A percentile compares a stretch with the other conserved stretches of the same genome.
Evolutionary conservation across 768 basidiomycete species (phyloP).

Genomic region (Tubosaeta sp.): DNA sequence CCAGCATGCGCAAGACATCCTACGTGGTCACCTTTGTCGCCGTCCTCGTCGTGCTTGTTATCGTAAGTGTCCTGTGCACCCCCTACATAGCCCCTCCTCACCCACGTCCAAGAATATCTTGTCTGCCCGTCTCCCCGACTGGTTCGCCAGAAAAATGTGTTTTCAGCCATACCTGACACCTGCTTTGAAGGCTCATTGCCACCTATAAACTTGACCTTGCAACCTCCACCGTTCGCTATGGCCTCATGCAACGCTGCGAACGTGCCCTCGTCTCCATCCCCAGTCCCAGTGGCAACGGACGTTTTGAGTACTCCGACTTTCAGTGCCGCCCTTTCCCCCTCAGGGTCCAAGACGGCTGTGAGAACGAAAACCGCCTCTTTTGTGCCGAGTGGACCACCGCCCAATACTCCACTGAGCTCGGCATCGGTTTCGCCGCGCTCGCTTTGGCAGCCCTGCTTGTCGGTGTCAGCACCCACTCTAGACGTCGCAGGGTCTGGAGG

Average conservation of each 20-base stretch:
- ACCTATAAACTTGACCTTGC: conserved; percentile 38
- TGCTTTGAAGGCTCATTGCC: conserved; percentile 39
- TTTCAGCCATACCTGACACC: conserved; percentile 20
- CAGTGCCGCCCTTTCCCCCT: conserved; percentile 65
- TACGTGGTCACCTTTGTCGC: conserved; percentile 62
- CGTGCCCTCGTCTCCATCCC: conserved; percentile 47
- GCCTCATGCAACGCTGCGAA: conserved; percentile 56
- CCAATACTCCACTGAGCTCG: conserved; percentile 59
- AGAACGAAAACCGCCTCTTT: conserved; percentile 51
- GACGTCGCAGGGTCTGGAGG: conserved; percentile 73
- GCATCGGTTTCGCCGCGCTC: conserved; percentile 57
- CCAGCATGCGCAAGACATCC: conserved; percentile 63
- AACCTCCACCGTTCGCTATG: conserved; percentile 51
- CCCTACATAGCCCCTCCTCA: neutral
- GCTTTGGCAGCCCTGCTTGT: conserved; percentile 57
- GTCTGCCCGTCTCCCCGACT: conserved; percentile 56
- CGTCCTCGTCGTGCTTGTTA: conserved; percentile 43
- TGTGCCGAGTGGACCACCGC: conserved; percentile 73
- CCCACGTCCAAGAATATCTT: conserved; percentile 46
- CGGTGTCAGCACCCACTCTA: conserved; percentile 68
- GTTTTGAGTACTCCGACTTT: conserved; percentile 49
- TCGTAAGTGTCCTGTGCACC: conserved; percentile 39
- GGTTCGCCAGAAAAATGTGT: conserved; percentile 41
- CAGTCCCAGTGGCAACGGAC: conserved; percentile 34
- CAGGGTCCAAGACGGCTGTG: conserved; percentile 43